Base-by-base conservation (phyloP, 495 filamentous ascomycete species). In the Cercophora newfieldiana region DNA sequence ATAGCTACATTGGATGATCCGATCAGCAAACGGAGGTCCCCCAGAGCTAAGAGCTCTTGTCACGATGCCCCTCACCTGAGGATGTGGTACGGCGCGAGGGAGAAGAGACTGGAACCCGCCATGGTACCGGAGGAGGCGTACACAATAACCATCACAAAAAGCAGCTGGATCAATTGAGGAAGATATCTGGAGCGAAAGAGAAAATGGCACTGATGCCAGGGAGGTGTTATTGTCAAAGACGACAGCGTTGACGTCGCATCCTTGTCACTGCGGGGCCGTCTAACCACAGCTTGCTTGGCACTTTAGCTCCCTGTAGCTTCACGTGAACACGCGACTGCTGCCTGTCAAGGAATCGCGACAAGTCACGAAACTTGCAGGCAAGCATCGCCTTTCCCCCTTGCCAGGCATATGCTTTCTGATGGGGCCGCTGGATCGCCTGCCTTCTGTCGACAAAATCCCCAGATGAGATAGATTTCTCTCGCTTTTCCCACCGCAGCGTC, bases 41-140 rank as follows among this genome's bases (percentile, higher is more conserved):
- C 37, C 37, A 47, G 37, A 47, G 8, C 37, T 7, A 49, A 44
- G 54, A 49, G 44, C 59, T 16, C 44, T 61, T 14, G 56, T 33
- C 59, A 61, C 4, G 55, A 18, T 37, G 31, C 37, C 22, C 69
- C 79, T 59, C 79, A 93, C 90, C 88, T 88, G 50, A 94, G 74
- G 68, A 95, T 82, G 75, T 95, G 92, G 76, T 91, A 95, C 0
- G 90, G 89, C 37, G 85, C 89, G 29, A 86, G 87, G 51, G 88
- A 85, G 60, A 82, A 76, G 63, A 90, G 70, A 19, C 66, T 50
- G 21, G 30, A 16, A 30, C 6, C 18, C 51, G 63, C 28, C 60
- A 70, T 75, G 18, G 25, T 59, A 14, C 12, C 37, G 37, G 10
- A 5, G 10, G 10, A 44, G 2, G 18, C 1, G 5, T 14, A 53